Evolutionary conservation across 192 early-diverging fungal species (phyloP), one percentile per base, ranked within the genome.

Genomic region (Gryganskiella cystojenkinii): DNA sequence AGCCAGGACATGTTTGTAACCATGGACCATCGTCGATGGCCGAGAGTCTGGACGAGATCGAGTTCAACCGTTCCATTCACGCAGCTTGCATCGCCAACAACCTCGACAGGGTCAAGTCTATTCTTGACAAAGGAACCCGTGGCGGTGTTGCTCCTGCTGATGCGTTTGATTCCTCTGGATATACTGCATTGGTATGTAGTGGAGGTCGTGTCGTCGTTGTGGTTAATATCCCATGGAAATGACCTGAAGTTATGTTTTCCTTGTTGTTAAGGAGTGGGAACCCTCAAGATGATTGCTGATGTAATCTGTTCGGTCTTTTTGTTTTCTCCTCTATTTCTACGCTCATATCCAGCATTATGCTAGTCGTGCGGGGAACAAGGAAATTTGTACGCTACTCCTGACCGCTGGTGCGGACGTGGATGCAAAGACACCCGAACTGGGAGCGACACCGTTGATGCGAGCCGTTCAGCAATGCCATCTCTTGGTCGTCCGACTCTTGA

Each of bases 51-150:
- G 72, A 76, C 45, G 72, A 76, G 60, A 67, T 76, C 19, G 72
- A 76, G 25, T 76, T 76, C 54, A 68, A 58, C 56, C 64, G 72
- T 4, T 76, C 72, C 20, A 78, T 78, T 31, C 67, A 69, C 54
- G 65, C 74, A 0, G 74, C 74, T 8, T 78, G 74, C 66, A 64
- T 69, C 17, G 30, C 57, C 55, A 68, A 78, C 45, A 69, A 78
- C 28, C 13, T 54, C 20, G 56, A 67, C 2, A 34, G 66, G 14
- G 66, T 78, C 4, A 59, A 61, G 27, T 54, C 60, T 11, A 69
- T 78, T 15, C 67, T 78, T 0, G 54, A 45, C 11, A 64, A 69
- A 34, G 42, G 20, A 10, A 46, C 19, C 2, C 31, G 46, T 14
- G 51, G 45, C 56, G 67, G 64, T 27, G 43, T 34, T 19, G 67